Percentiles rank a stretch among this genome's conserved stretches.
These are phyloP conservation scores for Meira nashicola DNA, from an alignment of 1,284 basidiomycete species.

Conservation along the genomic window DNA sequence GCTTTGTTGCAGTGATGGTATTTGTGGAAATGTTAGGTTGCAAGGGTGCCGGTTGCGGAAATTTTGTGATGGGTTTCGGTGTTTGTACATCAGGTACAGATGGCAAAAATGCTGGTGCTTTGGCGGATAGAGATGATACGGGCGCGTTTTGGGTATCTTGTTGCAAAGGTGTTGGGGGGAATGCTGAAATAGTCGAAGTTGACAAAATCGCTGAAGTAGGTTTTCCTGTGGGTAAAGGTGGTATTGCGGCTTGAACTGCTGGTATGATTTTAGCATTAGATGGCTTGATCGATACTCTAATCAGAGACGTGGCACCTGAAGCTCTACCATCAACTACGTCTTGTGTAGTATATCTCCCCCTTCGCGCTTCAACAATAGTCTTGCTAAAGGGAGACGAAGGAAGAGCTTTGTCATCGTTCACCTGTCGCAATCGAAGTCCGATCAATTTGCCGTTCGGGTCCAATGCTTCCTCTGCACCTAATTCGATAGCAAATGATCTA, in stretches of 20 bases:
- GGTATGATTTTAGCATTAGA: too few relatives aligned
- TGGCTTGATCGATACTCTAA: neutral
- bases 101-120: too few relatives aligned
- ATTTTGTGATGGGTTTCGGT: too few relatives aligned
- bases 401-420: slow-evolving; percentile 12
- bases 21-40: too few relatives aligned
- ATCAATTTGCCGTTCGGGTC: neutral
- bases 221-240: neutral
- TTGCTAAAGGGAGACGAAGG: slow-evolving; percentile 52
- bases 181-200: neutral
- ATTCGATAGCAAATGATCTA: slow-evolving; percentile 43
- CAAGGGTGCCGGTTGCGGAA: too few relatives aligned
- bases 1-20: too few relatives aligned
- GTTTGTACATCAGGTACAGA: too few relatives aligned
- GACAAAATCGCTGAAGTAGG: neutral
- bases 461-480: slow-evolving; percentile 49
- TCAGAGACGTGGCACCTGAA: slow-evolving; percentile 16
- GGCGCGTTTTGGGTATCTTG: too few relatives aligned
- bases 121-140: too few relatives aligned
- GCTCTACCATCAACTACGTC: slow-evolving; percentile 71
- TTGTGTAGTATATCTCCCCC: slow-evolving; percentile 61
- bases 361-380: slow-evolving; percentile 70
- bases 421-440: neutral
- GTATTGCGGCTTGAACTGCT: neutral
- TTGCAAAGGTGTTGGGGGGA: neutral